These are phyloP conservation scores for Hypomontagnella monticulosa DNA, from an alignment of 495 filamentous ascomycete species.

Conservation along the genomic window DNA sequence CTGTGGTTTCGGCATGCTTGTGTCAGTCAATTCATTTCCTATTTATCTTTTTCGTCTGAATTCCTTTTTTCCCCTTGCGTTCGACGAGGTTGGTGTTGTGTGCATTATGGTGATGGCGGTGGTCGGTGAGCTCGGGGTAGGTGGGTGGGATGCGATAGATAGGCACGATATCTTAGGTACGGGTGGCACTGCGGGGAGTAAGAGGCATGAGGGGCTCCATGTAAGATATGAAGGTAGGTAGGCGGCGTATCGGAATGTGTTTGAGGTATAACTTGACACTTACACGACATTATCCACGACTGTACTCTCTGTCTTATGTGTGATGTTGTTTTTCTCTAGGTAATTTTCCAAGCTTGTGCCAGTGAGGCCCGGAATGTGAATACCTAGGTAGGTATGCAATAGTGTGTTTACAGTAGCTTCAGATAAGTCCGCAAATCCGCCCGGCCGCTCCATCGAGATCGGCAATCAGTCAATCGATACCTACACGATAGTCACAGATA, in stretches of 20 bases:
- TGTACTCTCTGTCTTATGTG: constrained; percentile 3
- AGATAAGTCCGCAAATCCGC: background rate
- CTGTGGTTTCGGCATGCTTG: constrained; percentile 25
- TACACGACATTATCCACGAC: constrained; percentile 34
- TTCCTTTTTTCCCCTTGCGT: background rate
- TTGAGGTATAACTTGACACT: constrained; percentile 10
- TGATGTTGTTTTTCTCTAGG: too few relatives aligned
- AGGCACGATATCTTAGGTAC: background rate
- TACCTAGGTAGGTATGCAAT: too few relatives aligned
- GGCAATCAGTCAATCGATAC: background rate
- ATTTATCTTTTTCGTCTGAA: background rate
- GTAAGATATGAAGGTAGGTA: too few relatives aligned
- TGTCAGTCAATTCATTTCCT: background rate
- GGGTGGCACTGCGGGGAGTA: constrained; percentile 7
- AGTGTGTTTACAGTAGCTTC: background rate
- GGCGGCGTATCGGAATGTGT: too few relatives aligned
- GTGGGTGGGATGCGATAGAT: background rate
- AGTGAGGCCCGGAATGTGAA: too few relatives aligned
- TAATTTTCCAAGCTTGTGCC: too few relatives aligned
- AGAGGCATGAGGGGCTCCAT: background rate
- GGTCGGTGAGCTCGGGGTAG: background rate
- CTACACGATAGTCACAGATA: background rate
- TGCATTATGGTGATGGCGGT: background rate
- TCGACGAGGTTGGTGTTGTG: background rate
- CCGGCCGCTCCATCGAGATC: background rate